phyloP scores from a whole-genome alignment of 495 filamentous ascomycete genomes.

The Podospora pseudoanserina region DNA sequence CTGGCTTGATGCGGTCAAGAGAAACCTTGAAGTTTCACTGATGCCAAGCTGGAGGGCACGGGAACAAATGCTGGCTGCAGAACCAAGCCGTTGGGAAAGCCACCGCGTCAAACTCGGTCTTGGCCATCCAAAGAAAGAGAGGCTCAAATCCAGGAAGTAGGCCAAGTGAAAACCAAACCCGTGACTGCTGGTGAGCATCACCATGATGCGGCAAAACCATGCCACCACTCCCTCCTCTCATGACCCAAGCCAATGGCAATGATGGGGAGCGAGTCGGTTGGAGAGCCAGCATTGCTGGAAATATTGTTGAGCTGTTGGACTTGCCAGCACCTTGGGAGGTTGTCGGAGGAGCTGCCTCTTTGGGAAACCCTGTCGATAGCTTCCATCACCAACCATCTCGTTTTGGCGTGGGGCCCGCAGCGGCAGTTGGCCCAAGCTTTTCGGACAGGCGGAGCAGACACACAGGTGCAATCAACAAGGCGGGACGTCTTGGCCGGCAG shows the following conservation, averaged over 20 bases:
- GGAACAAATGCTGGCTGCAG: neutral
- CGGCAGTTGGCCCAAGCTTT: neutral
- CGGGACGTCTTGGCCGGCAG: neutral
- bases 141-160: neutral
- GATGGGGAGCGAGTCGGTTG: neutral
- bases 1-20: neutral
- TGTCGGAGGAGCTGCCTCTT: constrained; percentile 8
- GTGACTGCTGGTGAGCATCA: neutral
- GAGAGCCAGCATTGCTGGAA: neutral
- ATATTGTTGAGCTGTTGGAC: neutral
- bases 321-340: constrained; percentile 1
- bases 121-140: neutral
- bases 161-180: too few relatives aligned
- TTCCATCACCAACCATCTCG: neutral
- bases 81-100: neutral
- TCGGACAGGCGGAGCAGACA: neutral
- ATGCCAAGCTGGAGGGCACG: neutral
- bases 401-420: neutral
- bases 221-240: too few relatives aligned
- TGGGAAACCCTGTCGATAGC: neutral
- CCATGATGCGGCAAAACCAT: neutral
- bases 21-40: neutral
- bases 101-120: neutral
- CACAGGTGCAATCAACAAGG: too few relatives aligned
- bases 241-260: neutral